Conservation (phyloP, 164 flowering plant genomes). For the Cinnamomum micranthum region DNA sequence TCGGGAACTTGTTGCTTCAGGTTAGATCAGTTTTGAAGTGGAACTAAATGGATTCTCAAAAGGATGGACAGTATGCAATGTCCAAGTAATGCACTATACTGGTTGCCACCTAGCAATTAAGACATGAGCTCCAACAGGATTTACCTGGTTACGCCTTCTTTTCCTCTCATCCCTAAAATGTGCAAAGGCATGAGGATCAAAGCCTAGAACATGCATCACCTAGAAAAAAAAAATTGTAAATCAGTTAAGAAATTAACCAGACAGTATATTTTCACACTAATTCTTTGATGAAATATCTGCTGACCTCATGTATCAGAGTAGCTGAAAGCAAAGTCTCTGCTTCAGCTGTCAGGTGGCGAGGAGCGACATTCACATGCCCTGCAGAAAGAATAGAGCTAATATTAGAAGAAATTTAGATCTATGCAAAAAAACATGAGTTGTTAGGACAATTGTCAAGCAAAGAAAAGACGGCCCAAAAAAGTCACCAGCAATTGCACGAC, state of each 20-base stretch:
- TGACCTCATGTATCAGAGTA: slow-evolving; percentile 93
- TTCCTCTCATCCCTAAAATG: slow-evolving; percentile 99
- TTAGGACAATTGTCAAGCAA: too few relatives aligned
- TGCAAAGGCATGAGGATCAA: slow-evolving; percentile 99
- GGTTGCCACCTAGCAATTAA: not conserved
- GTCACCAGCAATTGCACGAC: slow-evolving; percentile 98
- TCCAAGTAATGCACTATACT: not conserved
- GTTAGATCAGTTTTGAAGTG: not conserved
- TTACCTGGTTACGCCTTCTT: slow-evolving; percentile 88
- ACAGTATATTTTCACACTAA: not conserved
- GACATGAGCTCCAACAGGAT: not conserved
- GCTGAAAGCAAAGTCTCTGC: slow-evolving; percentile 97
- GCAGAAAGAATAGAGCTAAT: not conserved
- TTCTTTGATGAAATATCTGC: slow-evolving; percentile 11
- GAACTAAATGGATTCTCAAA: not conserved
- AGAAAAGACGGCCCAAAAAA: too few relatives aligned
- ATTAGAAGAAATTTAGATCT: not conserved
- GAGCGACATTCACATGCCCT: slow-evolving; percentile 99
- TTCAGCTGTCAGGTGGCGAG: slow-evolving; percentile 99
- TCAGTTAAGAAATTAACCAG: slow-evolving; percentile 2
- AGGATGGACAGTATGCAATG: not conserved
- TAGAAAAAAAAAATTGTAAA: slow-evolving; percentile 20
- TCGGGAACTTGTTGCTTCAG: too few relatives aligned
- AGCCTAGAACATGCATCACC: slow-evolving; percentile 99
- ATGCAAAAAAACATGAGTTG: too few relatives aligned